Base-by-base conservation (phyloP, 2,329 filamentous ascomycete species). In the Pseudogymnoascus sp. region DNA sequence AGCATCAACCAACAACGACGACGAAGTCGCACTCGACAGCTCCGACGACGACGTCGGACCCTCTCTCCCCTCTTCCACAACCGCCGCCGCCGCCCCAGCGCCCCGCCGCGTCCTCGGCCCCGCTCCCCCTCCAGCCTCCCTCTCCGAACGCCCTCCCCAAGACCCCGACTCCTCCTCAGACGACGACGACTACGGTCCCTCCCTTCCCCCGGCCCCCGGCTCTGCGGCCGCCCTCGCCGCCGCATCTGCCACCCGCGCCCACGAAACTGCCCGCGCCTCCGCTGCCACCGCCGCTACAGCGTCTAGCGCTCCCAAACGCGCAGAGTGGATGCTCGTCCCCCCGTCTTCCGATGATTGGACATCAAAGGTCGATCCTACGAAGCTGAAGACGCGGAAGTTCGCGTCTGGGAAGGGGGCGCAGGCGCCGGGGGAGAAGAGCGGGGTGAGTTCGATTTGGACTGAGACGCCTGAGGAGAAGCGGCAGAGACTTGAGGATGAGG, bases 401-500 rank as follows among this genome's bases (percentile, higher is more conserved):
- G 86, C 91, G 60, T 89, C 88, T 0, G 84, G 85, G 4, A 86
- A 84, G 69, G 79, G 81, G 2, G 79, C 83, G 1, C 79, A 78
- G 65, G 77, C 74, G 7, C 74, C 75, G 4, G 72, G 63, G 1
- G 68, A 71, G 43, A 69, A 68, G 49, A 64, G 63, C 2, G 71
- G 70, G 2, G 67, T 74, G 6, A 69, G 66, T 58, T 67, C 69
- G 0, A 85, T 93, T 45, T 97, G 93, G 93, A 92, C 91, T 0
- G 93, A 97, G 74, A 96, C 91, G 7, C 90, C 91, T 0, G 90
- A 93, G 72, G 84, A 97, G 75, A 96, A 95, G 74, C 84, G 90
- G 63, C 87, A 88, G 74, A 82, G 91, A 39, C 76, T 97, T 21
- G 87, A 89, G 68, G 86, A 96, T 72, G 85, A 94, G 61, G 89